Evolutionary conservation across 352 stramenopile genomes (phyloP), one percentile per base, ranked within the genome.

Genomic region (Pythium folliculosum): DNA sequence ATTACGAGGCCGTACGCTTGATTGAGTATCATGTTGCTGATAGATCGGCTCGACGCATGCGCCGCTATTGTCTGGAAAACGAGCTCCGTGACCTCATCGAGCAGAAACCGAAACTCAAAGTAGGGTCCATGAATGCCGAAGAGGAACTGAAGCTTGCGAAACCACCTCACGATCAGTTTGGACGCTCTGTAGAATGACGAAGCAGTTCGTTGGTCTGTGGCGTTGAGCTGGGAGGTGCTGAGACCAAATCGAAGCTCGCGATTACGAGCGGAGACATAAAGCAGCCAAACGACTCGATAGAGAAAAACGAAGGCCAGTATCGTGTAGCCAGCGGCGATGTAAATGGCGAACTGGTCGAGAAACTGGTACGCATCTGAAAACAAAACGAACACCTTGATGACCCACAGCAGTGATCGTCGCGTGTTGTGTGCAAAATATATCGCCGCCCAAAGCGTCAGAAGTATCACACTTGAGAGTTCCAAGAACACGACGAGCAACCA

Each of bases 1-100:
- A 69, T 69, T 4, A 69, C 45, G 32, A 45, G 45, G 35, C 53
- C 62, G 23, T 69, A 69, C 1, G n/a, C 25, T n/a, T 63, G 54
- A 25, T 69, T 69, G 21, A 69, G 43, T 12, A 35, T 13, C 30
- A 59, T 19, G 44, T 57, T 69, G 45, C 62, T 69, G 62, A 69
- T 69, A 16, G 25, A 47, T 16, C 43, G 45, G 23, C 53, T 58
- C 7, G 62, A 69, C 1, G 43, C 12, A 13, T 43, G 43, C 4
- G 47, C 65, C 38, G 57, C 55, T 43, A 63, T 16, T 8, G 44
- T 63, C n/a, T 69, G 62, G 5, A 57, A 43, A 3, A 55, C n/a
- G 14, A 57, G 12, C 43, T 60, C 61, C 0, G 60, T 19, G 5
- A 54, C 30, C 44, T 67, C 51, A 19, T 61, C 61, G 3, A 54